Evolutionary conservation across 257 asterid genomes (phyloP).

Genomic region (Plantago major): DNA sequence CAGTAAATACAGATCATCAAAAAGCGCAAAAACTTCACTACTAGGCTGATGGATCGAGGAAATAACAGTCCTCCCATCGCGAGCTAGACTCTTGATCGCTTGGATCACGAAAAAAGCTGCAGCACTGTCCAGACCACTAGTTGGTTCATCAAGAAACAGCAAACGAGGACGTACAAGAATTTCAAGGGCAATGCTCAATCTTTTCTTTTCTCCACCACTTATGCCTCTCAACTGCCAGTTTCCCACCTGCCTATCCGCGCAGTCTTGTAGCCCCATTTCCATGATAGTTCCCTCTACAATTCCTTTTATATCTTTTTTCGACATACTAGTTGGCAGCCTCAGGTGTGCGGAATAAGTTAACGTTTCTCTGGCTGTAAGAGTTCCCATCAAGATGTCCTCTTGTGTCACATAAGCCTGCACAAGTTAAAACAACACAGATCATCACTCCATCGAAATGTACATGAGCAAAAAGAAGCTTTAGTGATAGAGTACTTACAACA

Average conservation of each 20-base stretch:
- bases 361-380: slow-evolving; percentile 84
- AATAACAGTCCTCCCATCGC: slow-evolving; percentile 91
- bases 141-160: slow-evolving; percentile 90
- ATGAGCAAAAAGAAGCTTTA: neutral
- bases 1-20: slow-evolving; percentile 78
- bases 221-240: slow-evolving; percentile 90
- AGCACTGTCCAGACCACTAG: slow-evolving; percentile 95
- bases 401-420: slow-evolving; percentile 93
- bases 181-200: slow-evolving; percentile 88
- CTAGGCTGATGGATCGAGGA: slow-evolving; percentile 97
- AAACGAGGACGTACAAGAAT: slow-evolving; percentile 76
- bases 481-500: slow-evolving; percentile 54
- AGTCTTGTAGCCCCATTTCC: slow-evolving; percentile 90
- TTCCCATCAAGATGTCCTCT: slow-evolving; percentile 82
- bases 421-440: neutral
- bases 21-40: slow-evolving; percentile 84
- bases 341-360: slow-evolving; percentile 74
- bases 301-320: slow-evolving; percentile 41
- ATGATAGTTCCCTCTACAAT: slow-evolving; percentile 65
- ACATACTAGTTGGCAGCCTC: slow-evolving; percentile 68
- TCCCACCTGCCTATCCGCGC: slow-evolving; percentile 71
- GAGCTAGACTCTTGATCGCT: slow-evolving; percentile 74
- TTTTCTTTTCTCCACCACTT: slow-evolving; percentile 91
- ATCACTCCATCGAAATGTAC: neutral
- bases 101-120: slow-evolving; percentile 87